Conservation (phyloP, 768 basidiomycete species). For the Hygrophorus russula region DNA sequence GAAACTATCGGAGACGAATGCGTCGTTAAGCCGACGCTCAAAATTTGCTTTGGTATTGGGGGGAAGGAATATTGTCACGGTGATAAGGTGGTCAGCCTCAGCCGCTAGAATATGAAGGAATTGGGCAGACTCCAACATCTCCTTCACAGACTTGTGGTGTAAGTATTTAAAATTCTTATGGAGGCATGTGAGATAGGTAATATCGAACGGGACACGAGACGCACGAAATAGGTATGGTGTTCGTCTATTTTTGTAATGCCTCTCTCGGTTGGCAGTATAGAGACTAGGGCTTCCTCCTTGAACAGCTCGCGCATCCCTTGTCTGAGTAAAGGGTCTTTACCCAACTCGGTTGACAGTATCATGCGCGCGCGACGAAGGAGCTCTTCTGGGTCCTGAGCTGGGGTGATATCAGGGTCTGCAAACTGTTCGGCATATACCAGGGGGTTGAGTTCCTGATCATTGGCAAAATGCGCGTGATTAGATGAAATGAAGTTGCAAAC, state of each 20-base stretch:
- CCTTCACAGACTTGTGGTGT: constrained; percentile 57
- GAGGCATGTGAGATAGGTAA: neutral
- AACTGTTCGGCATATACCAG: constrained; percentile 80
- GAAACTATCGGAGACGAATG: constrained; percentile 77
- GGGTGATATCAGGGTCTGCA: constrained; percentile 53
- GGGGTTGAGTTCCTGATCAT: constrained; percentile 77
- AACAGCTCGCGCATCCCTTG: constrained; percentile 68
- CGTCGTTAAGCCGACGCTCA: constrained; percentile 64
- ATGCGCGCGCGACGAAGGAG: constrained; percentile 64
- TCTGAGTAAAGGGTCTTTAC: constrained; percentile 84
- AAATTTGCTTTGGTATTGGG: constrained; percentile 52
- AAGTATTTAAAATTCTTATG: constrained; percentile 92
- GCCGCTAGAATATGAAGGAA: constrained; percentile 88
- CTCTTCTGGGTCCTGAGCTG: constrained; percentile 51
- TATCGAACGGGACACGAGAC: constrained; percentile 15
- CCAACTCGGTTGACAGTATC: constrained; percentile 83
- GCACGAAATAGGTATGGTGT: constrained; percentile 58
- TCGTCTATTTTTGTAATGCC: constrained; percentile 72
- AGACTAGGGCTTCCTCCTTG: constrained; percentile 62
- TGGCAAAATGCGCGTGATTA: constrained; percentile 54
- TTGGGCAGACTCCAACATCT: constrained; percentile 63
- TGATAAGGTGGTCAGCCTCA: constrained; percentile 82
- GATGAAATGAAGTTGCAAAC: constrained; percentile 71
- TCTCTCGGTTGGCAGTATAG: constrained; percentile 79
- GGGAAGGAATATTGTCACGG: constrained; percentile 57